phyloP scores from a whole-genome alignment of 2,329 filamentous ascomycete species.

The Fusarium musae region DNA sequence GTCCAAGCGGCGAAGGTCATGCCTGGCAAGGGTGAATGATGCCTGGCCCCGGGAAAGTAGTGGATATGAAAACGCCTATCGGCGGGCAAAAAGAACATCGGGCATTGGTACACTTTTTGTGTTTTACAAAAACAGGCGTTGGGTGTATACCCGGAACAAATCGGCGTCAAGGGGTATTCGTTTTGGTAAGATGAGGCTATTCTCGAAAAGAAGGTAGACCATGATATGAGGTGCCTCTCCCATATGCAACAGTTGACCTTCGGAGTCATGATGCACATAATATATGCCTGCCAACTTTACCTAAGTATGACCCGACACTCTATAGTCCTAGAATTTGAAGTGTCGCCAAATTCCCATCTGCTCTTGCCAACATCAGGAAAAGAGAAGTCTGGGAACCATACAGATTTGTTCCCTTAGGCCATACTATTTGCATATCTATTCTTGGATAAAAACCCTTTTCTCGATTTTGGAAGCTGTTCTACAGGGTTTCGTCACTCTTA shows the following conservation, averaged over 20 bases:
- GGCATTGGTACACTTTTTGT: not conserved
- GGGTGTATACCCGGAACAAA: constrained; percentile 39
- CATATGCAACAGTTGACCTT: not conserved
- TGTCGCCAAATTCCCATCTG: not conserved
- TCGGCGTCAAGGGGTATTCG: constrained; percentile 23
- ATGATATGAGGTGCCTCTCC: not conserved
- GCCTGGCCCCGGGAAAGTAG: not conserved
- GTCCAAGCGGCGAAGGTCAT: constrained; percentile 92
- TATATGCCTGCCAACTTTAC: not conserved
- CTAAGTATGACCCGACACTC: not conserved
- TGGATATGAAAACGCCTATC: not conserved
- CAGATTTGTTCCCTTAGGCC: not conserved
- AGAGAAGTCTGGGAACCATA: not conserved
- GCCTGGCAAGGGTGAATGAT: constrained; percentile 66
- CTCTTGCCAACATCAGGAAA: not conserved
- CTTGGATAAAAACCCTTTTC: not conserved
- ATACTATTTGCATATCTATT: not conserved
- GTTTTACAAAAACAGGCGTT: constrained; percentile 34
- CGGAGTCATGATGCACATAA: not conserved
- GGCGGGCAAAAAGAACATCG: not conserved
- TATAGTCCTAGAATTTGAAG: not conserved
- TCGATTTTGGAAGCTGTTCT: not conserved
- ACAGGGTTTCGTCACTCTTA: not conserved
- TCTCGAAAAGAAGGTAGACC: not conserved
- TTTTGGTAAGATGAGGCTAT: not conserved